Conservation (phyloP, 2,329 filamentous ascomycete species). For the Cordyceps farinosa region DNA sequence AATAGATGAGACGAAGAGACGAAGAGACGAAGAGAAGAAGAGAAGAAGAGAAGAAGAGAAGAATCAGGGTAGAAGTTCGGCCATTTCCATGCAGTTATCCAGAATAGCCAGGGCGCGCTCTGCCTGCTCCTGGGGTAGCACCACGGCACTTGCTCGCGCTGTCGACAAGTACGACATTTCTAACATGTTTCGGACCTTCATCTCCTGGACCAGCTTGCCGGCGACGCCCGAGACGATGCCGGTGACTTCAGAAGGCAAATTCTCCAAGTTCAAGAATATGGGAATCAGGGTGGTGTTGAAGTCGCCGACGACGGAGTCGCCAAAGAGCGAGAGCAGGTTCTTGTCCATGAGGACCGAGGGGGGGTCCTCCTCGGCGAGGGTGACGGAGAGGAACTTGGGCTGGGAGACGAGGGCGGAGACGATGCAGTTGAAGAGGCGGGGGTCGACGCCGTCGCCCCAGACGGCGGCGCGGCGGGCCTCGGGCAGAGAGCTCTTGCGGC, state of each 20-base stretch:
- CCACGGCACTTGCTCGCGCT: constrained; percentile 82
- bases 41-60: background rate
- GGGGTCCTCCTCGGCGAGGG: constrained; percentile 68
- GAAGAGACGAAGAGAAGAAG: background rate
- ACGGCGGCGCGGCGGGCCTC: constrained; percentile 31
- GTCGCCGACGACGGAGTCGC: constrained; percentile 71
- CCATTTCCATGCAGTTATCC: constrained; percentile 34
- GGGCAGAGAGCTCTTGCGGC: constrained; percentile 36
- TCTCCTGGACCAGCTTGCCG: constrained; percentile 72
- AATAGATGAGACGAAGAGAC: background rate
- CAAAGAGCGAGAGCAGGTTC: constrained; percentile 60
- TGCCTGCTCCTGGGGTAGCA: constrained; percentile 72
- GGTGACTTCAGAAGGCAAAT: constrained; percentile 79
- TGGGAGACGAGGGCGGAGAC: constrained; percentile 58
- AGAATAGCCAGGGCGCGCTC: constrained; percentile 71
- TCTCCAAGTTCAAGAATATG: constrained; percentile 81
- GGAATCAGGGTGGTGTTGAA: constrained; percentile 72
- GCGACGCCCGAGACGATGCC: constrained; percentile 95
- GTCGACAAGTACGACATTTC: constrained; percentile 92
- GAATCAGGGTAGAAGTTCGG: constrained; percentile 18
- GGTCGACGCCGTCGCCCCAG: constrained; percentile 60
- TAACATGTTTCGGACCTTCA: constrained; percentile 53
- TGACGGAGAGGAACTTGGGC: constrained; percentile 71
- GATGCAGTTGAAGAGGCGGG: constrained; percentile 60
- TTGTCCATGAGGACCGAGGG: constrained; percentile 72